Evolutionary conservation across 176 grass and related monocot genomes (phyloP).

Genomic region (Oryza coarctata): DNA sequence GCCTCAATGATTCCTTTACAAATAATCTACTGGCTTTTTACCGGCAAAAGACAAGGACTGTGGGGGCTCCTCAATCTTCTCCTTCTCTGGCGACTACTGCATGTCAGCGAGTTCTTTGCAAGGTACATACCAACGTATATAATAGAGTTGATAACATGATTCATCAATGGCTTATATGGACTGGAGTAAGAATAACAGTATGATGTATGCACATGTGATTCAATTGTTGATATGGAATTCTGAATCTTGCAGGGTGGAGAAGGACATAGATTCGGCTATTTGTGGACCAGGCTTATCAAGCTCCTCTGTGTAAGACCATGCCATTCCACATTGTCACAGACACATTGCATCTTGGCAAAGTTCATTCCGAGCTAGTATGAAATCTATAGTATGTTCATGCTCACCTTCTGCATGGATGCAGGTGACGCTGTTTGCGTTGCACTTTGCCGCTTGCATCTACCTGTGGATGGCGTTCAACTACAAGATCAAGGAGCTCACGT

Average conservation of each 20-base stretch:
- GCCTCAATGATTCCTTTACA: slow-evolving; percentile 54
- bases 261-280: slow-evolving; percentile 58
- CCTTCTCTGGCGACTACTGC: slow-evolving; percentile 51
- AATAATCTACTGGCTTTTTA: slow-evolving; percentile 38
- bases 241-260: slow-evolving; percentile 49
- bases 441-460: slow-evolving; percentile 47
- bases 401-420: not conserved
- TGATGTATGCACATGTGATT: not conserved
- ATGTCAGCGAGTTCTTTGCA: slow-evolving; percentile 40
- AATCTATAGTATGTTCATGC: not conserved
- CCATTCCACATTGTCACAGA: not conserved
- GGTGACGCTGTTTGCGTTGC: slow-evolving; percentile 58
- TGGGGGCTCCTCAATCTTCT: slow-evolving; percentile 48
- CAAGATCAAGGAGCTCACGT: slow-evolving; percentile 30
- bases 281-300: slow-evolving; percentile 54
- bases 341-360: too few relatives aligned
- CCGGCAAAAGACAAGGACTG: slow-evolving; percentile 9
- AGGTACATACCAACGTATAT: not conserved
- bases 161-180: too few relatives aligned
- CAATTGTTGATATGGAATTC: not conserved
- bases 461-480: slow-evolving; percentile 55
- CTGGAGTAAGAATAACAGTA: too few relatives aligned
- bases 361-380: too few relatives aligned
- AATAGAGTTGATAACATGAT: too few relatives aligned
- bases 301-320: slow-evolving; percentile 43